These are phyloP conservation scores for Neovahlkampfia damariscottae DNA, from an alignment of 78 protist species.

Conservation along the genomic window DNA sequence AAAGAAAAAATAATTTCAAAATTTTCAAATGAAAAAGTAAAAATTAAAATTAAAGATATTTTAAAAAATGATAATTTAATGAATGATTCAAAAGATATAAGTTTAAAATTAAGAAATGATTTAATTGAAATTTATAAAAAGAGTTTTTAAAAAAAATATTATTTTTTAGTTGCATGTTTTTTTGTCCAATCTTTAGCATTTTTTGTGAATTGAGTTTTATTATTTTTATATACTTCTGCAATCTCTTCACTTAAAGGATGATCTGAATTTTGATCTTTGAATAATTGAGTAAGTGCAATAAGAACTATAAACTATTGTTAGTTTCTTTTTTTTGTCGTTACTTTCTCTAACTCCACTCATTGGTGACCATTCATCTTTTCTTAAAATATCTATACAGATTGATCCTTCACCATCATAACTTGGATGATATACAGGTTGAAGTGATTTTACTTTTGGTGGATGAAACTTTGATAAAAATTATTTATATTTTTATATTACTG, in stretches of 20 bases:
- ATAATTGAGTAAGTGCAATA: neutral
- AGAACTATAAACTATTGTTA: too few species aligned
- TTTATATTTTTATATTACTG: too few species aligned
- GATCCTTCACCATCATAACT: neutral
- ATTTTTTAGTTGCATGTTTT: neutral
- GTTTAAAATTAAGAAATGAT: too few species aligned
- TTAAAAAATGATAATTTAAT: too few species aligned
- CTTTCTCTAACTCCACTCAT: neutral
- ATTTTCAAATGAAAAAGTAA: too few species aligned
- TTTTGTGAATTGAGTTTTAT: neutral
- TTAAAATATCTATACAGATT: neutral
- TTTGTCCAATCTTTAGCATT: neutral
- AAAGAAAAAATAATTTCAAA: too few species aligned
- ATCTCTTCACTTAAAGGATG: neutral
- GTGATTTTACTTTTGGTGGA: neutral
- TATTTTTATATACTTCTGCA: neutral
- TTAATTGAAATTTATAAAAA: too few species aligned
- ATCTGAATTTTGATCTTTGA: neutral
- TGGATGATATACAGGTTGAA: conserved; percentile 1
- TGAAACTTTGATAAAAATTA: too few species aligned
- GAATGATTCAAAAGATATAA: too few species aligned
- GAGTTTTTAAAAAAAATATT: too few species aligned
- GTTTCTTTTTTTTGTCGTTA: too few species aligned
- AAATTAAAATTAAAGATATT: too few species aligned
- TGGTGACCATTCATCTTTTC: neutral